A percentile compares a stretch with the other conserved stretches of the same genome.
phyloP scores from a whole-genome alignment of 805 yeast species.

The Tanozyma kutaoensis region DNA sequence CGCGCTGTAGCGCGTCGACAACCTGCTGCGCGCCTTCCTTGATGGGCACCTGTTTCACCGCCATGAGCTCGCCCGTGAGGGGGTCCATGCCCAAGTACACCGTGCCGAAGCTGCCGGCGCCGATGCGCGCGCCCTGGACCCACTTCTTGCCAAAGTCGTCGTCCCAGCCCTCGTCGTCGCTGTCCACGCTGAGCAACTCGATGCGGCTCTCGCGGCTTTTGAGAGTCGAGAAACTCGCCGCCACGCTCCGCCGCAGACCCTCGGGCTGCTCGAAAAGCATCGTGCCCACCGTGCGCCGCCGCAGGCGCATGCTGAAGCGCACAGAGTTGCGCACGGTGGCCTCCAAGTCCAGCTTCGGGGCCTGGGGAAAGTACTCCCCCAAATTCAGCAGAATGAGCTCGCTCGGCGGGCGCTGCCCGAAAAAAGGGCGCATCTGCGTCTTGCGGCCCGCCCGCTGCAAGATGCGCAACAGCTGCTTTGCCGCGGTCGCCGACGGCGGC shows the following conservation, averaged over 20 bases:
- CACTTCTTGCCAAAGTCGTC: conserved; percentile 34
- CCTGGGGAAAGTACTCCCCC: conserved; percentile 84
- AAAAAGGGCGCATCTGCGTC: conserved; percentile 32
- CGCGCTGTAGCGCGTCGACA: conserved; percentile 74
- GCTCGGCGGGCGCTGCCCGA: conserved; percentile 89
- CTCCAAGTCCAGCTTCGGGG: conserved; percentile 56
- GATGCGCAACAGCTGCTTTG: conserved; percentile 39
- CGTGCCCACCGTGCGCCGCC: conserved; percentile 43
- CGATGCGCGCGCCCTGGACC: conserved; percentile 88
- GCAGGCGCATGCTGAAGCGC: conserved; percentile 57
- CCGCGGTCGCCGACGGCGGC: conserved; percentile 48
- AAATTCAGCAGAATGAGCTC: conserved; percentile 82
- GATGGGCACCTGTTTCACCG: conserved; percentile 85
- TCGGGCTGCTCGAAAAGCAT: too few relatives aligned
- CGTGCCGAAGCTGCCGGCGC: conserved; percentile 90
- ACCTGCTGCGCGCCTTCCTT: conserved; percentile 37
- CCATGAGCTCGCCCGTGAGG: conserved; percentile 89
- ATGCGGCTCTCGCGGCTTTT: conserved; percentile 30
- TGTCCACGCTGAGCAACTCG: conserved; percentile 14
- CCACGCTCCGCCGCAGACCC: conserved; percentile 5
- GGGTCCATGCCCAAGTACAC: conserved; percentile 90
- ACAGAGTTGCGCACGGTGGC: conserved; percentile 78
- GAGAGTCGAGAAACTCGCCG: conserved; percentile 7
- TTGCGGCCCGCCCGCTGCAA: conserved; percentile 7
- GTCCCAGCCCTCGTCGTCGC: conserved; percentile 5